Conservation (phyloP, 441 rosid genomes). For the Adansonia rubrostipa region DNA sequence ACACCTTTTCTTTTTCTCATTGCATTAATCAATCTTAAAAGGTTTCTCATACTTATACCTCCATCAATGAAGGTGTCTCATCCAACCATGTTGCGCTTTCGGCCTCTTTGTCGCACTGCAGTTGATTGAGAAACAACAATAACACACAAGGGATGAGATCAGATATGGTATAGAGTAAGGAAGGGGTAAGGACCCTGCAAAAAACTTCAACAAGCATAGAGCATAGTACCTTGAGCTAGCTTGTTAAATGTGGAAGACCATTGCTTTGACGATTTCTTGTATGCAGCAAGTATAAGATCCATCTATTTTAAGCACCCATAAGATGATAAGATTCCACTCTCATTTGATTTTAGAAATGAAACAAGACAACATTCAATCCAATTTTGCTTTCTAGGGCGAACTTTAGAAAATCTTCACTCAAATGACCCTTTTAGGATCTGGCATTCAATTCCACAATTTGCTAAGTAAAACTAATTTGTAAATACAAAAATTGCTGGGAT, state of each 20-base stretch:
- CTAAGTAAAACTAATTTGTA: neutral
- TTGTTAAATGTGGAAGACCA: slow-evolving; percentile 94
- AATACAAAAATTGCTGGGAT: neutral
- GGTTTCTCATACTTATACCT: neutral
- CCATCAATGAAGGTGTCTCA: slow-evolving; percentile 34
- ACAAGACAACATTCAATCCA: neutral
- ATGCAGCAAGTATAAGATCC: slow-evolving; percentile 74
- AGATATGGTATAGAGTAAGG: neutral
- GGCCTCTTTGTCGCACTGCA: slow-evolving; percentile 83
- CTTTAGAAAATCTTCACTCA: neutral
- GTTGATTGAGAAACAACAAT: slow-evolving; percentile 20
- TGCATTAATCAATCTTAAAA: neutral
- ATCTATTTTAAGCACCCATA: slow-evolving; percentile 48
- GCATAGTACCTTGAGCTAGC: slow-evolving; percentile 74
- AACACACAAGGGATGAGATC: slow-evolving; percentile 25
- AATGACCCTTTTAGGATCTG: neutral
- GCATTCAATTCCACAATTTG: neutral
- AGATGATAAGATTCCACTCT: neutral
- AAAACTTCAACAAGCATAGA: too few species aligned
- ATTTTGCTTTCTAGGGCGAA: neutral
- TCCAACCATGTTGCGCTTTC: slow-evolving; percentile 93
- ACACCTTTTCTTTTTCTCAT: neutral
- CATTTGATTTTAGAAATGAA: neutral
- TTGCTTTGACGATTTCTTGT: slow-evolving; percentile 89
- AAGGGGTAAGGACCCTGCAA: neutral